Conservation (phyloP, 164 flowering plant species). For the Vitis cinerea region DNA sequence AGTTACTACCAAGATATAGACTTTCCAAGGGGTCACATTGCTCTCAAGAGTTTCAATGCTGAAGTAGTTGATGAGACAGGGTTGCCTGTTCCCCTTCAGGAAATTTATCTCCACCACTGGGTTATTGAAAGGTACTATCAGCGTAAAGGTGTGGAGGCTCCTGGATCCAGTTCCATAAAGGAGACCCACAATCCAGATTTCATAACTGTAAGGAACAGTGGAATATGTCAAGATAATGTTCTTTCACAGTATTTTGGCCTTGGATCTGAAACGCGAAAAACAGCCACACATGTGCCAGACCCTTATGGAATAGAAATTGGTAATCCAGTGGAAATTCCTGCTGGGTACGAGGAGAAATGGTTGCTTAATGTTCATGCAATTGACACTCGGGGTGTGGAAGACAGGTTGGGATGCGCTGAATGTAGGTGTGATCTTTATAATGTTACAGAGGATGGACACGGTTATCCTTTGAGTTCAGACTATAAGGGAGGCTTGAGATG, state of each 20-base stretch:
- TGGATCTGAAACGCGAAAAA: constrained; percentile 79
- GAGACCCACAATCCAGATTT: constrained; percentile 18
- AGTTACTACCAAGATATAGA: constrained; percentile 51
- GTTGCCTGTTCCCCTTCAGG: constrained; percentile 75
- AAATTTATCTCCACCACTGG: constrained; percentile 97
- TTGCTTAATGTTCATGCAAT: constrained; percentile 83
- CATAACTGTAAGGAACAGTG: constrained; percentile 45
- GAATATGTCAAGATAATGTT: constrained; percentile 44
- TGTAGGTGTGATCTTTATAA: constrained; percentile 84
- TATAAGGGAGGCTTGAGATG: constrained; percentile 76
- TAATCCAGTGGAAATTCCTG: constrained; percentile 56
- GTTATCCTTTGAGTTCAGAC: constrained; percentile 38
- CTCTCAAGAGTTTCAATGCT: constrained; percentile 69
- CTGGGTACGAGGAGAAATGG: constrained; percentile 80
- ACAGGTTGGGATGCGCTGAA: constrained; percentile 79
- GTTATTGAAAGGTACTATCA: constrained; percentile 51
- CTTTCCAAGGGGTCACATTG: constrained; percentile 89
- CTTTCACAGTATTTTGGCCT: constrained; percentile 74
- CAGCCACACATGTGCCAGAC: constrained; percentile 66
- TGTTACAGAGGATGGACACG: constrained; percentile 54
- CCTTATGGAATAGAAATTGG: constrained; percentile 88
- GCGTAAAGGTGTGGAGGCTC: constrained; percentile 19
- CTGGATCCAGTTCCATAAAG: background rate
- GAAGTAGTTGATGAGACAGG: constrained; percentile 87
- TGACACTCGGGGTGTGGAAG: constrained; percentile 82